Evolutionary conservation across 129 eudicot genomes (phyloP), one percentile per base, ranked within the genome.

Genomic region (Silybum marianum): DNA sequence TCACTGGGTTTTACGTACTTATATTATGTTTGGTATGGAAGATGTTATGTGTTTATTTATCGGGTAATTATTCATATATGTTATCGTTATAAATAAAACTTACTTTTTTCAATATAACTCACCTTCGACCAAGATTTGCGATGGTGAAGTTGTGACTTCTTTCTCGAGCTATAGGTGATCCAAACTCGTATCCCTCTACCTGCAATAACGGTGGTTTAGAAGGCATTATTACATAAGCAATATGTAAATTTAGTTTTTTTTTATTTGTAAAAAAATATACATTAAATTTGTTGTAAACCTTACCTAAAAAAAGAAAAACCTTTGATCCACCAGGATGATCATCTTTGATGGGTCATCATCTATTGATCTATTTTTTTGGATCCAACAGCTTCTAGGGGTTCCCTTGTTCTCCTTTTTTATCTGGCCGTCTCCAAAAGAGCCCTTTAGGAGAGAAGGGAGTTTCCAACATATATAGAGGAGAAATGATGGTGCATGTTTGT

Each of bases 141-240:
- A 58, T 58, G 82, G 0, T 85, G 65, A 80, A 88, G 77, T 13
- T 84, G 26, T 9, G 87, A 42, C 62, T 90, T 90, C 78, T 54
- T 76, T 74, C 84, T 83, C 21, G 90, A 85, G 82, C 54, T 90
- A 89, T 90, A 90, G 19, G 87, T 39, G 23, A 88, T 84, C 36
- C 36, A 4, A 4, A 38, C 1, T 1, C 9, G 6, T 39, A 7
- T 12, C 19, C 91, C 90, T 84, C 82, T 65, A 88, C 39, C 91
- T 90, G 63, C 63, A 54, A 54, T 54, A 54, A 54, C 19, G 22
- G 6, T 54, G 54, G 54, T 44, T 44, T 44, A 44, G 54, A 44
- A 44, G 54, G 54, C 54, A 3, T 18, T 54, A 3, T 18, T 54
- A 54, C 19, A 18, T 54, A 18, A 54, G 9, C 19, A 54, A 54